phyloP scores from a whole-genome alignment of 768 basidiomycete species.

The Neoboletus brunneissimus region DNA sequence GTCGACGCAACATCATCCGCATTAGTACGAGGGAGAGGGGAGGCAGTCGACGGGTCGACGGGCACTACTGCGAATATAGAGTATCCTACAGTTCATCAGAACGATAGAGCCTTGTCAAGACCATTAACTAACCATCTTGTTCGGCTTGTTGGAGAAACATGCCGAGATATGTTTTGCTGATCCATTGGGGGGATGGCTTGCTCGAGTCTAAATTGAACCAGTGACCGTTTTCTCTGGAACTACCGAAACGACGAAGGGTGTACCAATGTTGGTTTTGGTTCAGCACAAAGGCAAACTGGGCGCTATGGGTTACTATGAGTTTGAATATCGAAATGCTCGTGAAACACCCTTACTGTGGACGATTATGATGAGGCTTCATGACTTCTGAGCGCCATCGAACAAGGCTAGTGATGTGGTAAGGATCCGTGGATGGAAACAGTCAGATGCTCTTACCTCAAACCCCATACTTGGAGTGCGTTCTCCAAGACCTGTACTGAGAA shows the following conservation, averaged over 20 bases:
- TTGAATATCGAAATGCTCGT: neutral
- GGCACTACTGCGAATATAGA: slow-evolving; percentile 77
- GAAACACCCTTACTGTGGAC: slow-evolving; percentile 62
- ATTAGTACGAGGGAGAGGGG: slow-evolving; percentile 58
- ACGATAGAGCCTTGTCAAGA: neutral
- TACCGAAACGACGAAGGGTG: slow-evolving; percentile 78
- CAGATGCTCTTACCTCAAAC: slow-evolving; percentile 55
- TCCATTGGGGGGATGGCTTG: slow-evolving; percentile 70
- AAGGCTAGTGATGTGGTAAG: slow-evolving; percentile 41
- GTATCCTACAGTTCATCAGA: slow-evolving; percentile 52
- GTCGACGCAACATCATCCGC: slow-evolving; percentile 70
- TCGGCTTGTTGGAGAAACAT: slow-evolving; percentile 89
- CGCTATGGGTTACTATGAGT: slow-evolving; percentile 40
- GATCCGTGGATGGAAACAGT: neutral
- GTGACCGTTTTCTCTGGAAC: slow-evolving; percentile 49
- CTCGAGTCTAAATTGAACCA: slow-evolving; percentile 92
- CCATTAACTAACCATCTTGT: slow-evolving; percentile 58
- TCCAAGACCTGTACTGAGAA: slow-evolving; percentile 92
- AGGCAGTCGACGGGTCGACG: slow-evolving; percentile 49
- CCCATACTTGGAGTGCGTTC: slow-evolving; percentile 81
- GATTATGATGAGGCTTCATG: slow-evolving; percentile 72
- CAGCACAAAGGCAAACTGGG: slow-evolving; percentile 83
- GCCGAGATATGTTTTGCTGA: slow-evolving; percentile 76
- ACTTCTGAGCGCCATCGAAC: slow-evolving; percentile 81
- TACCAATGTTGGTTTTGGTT: slow-evolving; percentile 90